Evolutionary conservation across 2,329 filamentous ascomycete species (phyloP), one percentile per base, ranked within the genome.

Genomic region (Penicillium capsulatum): DNA sequence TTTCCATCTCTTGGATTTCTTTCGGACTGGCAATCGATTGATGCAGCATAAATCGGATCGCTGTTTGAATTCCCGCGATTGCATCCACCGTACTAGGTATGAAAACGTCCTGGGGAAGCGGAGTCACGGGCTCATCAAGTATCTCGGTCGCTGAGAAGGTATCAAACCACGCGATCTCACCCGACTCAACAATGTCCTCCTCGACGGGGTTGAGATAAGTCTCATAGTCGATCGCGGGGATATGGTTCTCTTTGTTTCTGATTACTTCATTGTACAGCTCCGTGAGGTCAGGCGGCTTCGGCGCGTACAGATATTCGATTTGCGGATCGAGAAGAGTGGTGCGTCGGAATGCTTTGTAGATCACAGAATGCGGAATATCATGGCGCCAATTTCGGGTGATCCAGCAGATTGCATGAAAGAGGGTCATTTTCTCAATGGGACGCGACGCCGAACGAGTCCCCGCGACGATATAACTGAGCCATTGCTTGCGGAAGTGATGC

Each of bases 331-430:
- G 16, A 5, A 46, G 26, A 6, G 29, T 34, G 26, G 32, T 43
- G 24, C 34, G 39, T 28, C 40, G 31, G 17, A 45, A 46, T 0
- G 36, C 35, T 29, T 36, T 46, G 31, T 44, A 46, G 2, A 45
- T 34, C n/a, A 27, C 36, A 2, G 22, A 22, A 15, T 40, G 33
- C 9, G 26, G 8, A 6, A 46, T 10, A 10, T 46, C 40, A 9
- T 42, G 19, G 17, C 44, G 44, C 44, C 40, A 46, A 13, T 15
- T 40, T 4, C 30, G 33, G 6, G 44, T 46, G 14, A 29, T 24
- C 36, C 40, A 46, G 20, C 22, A 39, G 8, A 44, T n/a, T 2
- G 36, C 20, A 16, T 44, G 34, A 20, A 36, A 31, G 7, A 46
- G 36, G 26, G 36, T 37, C 32, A 44, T 46, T 15, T 9, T 40